Evolutionary conservation across 2,329 filamentous ascomycete species (phyloP).

Genomic region (Berkeleyomyces basicola): DNA sequence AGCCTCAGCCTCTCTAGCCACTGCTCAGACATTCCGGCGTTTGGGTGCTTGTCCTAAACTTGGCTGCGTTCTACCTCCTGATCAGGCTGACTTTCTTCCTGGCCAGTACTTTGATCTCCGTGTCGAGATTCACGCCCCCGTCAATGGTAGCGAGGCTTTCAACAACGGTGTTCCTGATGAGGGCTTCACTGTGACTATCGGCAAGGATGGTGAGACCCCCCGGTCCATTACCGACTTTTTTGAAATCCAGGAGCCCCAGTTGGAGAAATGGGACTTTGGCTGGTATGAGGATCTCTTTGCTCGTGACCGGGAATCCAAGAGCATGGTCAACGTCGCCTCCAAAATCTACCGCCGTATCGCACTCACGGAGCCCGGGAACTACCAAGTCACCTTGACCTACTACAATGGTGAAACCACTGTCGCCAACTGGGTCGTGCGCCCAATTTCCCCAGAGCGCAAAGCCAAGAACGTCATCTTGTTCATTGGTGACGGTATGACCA

Average conservation of each 20-base stretch:
- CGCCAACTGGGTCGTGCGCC: conserved; percentile 62
- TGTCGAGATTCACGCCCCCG: conserved; percentile 64
- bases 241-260: conserved; percentile 47
- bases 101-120: conserved; percentile 75
- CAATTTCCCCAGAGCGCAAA: conserved; percentile 50
- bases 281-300: conserved; percentile 79
- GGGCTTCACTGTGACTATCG: conserved; percentile 58
- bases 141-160: conserved; percentile 68
- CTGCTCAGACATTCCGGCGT: conserved; percentile 42
- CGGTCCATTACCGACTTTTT: conserved; percentile 50
- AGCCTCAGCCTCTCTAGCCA: conserved; percentile 14
- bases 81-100: conserved; percentile 63
- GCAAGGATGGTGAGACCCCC: conserved; percentile 40
- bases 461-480: conserved; percentile 78
- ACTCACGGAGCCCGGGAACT: conserved; percentile 63
- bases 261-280: conserved; percentile 71
- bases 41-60: conserved; percentile 42
- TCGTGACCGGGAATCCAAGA: conserved; percentile 49
- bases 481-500: conserved; percentile 58
- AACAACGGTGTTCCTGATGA: conserved; percentile 52
- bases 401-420: conserved; percentile 54
- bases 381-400: conserved; percentile 60
- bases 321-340: conserved; percentile 61
- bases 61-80: conserved; percentile 43
- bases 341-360: conserved; percentile 64